A percentile compares a stretch with the other conserved stretches of the same genome.
phyloP scores from a whole-genome alignment of 2,329 filamentous ascomycete species.

The Aphanocladium album region DNA sequence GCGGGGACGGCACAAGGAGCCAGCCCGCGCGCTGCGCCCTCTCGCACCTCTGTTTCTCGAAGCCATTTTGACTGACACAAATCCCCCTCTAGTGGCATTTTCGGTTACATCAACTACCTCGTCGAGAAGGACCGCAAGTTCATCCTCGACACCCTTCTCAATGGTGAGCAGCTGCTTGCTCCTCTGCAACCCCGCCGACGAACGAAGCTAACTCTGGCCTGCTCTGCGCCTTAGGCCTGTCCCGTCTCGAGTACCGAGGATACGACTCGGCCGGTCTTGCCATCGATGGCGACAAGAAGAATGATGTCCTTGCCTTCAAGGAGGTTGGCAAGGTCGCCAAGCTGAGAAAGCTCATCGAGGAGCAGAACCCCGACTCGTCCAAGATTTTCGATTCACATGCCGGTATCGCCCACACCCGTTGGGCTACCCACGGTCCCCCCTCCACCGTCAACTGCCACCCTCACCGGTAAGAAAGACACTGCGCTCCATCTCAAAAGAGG shows the following conservation, averaged over 20 bases:
- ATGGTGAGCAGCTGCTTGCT: constrained; percentile 54
- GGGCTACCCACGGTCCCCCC: constrained; percentile 95
- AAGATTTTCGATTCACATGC: constrained; percentile 98
- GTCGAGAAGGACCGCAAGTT: constrained; percentile 98
- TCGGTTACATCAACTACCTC: constrained; percentile 98
- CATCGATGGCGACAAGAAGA: constrained; percentile 97
- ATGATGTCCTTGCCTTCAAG: constrained; percentile 95
- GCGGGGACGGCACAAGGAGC: neutral
- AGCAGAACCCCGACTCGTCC: constrained; percentile 74
- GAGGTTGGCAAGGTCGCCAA: constrained; percentile 99
- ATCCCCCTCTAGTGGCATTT: constrained; percentile 71
- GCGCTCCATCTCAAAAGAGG: neutral
- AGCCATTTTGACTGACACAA: constrained; percentile 22
- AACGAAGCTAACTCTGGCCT: constrained; percentile 24
- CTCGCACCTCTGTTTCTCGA: neutral
- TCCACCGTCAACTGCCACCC: constrained; percentile 97
- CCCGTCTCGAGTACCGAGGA: constrained; percentile 94
- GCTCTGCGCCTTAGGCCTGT: constrained; percentile 63
- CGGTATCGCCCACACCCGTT: constrained; percentile 97
- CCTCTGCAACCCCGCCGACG: neutral
- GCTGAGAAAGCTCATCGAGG: constrained; percentile 86
- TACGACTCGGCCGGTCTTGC: constrained; percentile 97
- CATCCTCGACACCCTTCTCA: constrained; percentile 92
- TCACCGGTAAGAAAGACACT: constrained; percentile 66
- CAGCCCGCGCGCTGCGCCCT: neutral